Evolutionary conservation across 2,329 filamentous ascomycete species (phyloP), one percentile per base, ranked within the genome.

Genomic region (Cladophialophora yegresii): DNA sequence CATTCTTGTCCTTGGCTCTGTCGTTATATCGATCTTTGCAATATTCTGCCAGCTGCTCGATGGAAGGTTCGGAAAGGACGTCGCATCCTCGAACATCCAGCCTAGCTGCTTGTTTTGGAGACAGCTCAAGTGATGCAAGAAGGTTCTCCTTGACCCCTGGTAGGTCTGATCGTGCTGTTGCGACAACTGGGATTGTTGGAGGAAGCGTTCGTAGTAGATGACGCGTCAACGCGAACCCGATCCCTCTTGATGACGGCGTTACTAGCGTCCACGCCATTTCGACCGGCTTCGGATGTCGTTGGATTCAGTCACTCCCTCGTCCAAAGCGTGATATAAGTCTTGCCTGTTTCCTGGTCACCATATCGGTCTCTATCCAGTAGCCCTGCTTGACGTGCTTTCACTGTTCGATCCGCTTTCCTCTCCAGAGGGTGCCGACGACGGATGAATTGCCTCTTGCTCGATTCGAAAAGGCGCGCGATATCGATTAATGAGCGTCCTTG

Each of bases 171-270:
- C 87, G 79, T 8, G 85, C 83, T 54, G 86, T 89, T 56, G 84
- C 85, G 33, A 89, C 78, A 23, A 89, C 77, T 0, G 86, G 86
- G 13, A 85, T 77, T 10, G 71, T 67, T 8, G 69, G 12, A 30
- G 78, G 78, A 7, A 86, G 87, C 9, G 81, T 84, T 61, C 79
- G 75, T 7, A 89, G 77, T 6, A 89, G 76, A 62, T 83, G 81
- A 57, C 85, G 81, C 1, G 85, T 83, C 30, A 89, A 77, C 49
- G 85, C 83, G 67, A 87, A 83, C 16, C 86, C 87, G 69, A 89
- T 85, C 67, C 87, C 87, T 67, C 85, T 79, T 7, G 85, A 88
- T 32, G 86, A 82, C 1, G 87, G 87, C 12, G 82, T 83, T 9
- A 79, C 74, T 33, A 82, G 70, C 49, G 75, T 74, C 66, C 75